Percentiles rank a stretch among this genome's conserved stretches.
Evolutionary conservation across 2,329 filamentous ascomycete species (phyloP).

Genomic region (Colletotrichum gigasporum): DNA sequence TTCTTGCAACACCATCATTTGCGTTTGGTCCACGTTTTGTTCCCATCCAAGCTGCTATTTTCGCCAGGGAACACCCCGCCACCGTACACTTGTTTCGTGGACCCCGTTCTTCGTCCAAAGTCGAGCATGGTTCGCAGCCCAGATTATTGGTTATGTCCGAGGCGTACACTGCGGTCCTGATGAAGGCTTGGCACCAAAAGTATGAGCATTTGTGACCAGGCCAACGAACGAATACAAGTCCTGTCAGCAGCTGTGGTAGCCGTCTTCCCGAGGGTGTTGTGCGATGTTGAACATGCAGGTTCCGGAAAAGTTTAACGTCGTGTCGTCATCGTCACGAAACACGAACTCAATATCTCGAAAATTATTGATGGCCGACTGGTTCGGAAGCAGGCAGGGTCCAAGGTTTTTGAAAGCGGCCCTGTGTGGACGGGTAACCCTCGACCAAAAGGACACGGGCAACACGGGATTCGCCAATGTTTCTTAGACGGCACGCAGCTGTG

Average conservation of each 20-base stretch:
- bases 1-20: constrained; percentile 9
- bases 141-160: constrained; percentile 1
- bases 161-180: not conserved
- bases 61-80: not conserved
- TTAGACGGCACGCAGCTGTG: constrained; percentile 18
- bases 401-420: not conserved
- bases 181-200: not conserved
- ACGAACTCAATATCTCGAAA: constrained; percentile 6
- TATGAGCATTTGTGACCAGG: not conserved
- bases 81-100: not conserved
- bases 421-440: not conserved
- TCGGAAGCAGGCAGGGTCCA: not conserved
- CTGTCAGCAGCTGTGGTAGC: not conserved
- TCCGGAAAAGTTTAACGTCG: not conserved
- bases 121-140: not conserved
- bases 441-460: constrained; percentile 5
- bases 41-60: not conserved
- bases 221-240: not conserved
- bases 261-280: not conserved
- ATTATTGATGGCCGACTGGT: not conserved
- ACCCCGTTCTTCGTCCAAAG: not conserved
- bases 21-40: constrained; percentile 7
- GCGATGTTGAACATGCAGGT: not conserved
- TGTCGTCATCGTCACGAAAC: constrained; percentile 20
- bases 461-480: constrained; percentile 10